Evolutionary conservation across 306 rosid genomes (phyloP), one percentile per base, ranked within the genome.

Genomic region (Leucaena leucocephala): DNA sequence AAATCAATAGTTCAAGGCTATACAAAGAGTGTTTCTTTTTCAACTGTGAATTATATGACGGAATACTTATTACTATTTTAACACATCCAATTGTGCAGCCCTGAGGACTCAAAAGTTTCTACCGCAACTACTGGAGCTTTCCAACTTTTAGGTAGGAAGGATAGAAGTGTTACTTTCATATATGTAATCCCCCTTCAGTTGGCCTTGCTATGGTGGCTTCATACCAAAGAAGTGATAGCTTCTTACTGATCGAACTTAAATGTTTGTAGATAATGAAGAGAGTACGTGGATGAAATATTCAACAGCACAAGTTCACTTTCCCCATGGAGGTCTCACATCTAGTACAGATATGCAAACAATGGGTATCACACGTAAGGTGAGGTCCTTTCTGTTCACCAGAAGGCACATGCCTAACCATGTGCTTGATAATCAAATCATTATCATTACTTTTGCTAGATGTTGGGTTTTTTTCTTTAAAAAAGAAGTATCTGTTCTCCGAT

Each of bases 141-240:
- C 86, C 91, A 83, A 79, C 98, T 95, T 84, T 65, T 86, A 76
- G 93, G 97, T 92, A 87, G 45, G 88, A 64, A 55, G 74, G 79
- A 59, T 76, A 84, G 36, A n/a, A 79, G 58, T 71, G 62, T 67
- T 44, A 9, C 46, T 27, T 52, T 52, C 45, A 66, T 70, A 27
- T 42, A 39, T 40, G 65, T 73, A 42, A 15, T 81, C 12, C 19
- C 52, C 75, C 75, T 76, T 67, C 48, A 69, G 8, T 48, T 48
- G 44, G 39, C 64, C 76, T 52, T 8, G 38, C 22, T 21, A 44
- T 66, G 63, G 19, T 68, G 69, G n/a, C 76, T 73, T 71, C 55
- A 13, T 68, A 42, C 58, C 22, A 52, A 59, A 11, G 52, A 77
- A 72, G 74, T 65, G 57, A 62, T 84, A 74, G n/a, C 45, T 44